Evolutionary conservation across 2,329 filamentous ascomycete species (phyloP).

Genomic region (Aspergillus flavus): DNA sequence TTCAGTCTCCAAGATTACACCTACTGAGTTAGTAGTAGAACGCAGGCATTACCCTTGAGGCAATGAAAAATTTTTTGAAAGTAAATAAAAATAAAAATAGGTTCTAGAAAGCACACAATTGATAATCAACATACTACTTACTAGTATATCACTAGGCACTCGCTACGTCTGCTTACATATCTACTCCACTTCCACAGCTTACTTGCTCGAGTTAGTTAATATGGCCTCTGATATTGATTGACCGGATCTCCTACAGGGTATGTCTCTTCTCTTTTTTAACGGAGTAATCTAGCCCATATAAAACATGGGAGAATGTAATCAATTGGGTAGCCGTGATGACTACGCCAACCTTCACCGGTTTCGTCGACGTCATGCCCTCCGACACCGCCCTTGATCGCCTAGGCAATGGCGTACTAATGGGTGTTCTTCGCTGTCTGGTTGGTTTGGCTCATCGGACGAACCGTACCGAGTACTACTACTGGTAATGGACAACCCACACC

Average conservation of each 20-base stretch:
- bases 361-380: conserved; percentile 9
- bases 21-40: not conserved
- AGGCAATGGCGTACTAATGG: conserved; percentile 7
- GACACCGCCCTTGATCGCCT: conserved; percentile 10
- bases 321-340: conserved; percentile 1
- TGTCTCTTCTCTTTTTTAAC: not conserved
- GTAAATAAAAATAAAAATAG: not conserved
- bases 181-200: not conserved
- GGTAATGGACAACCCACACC: not conserved
- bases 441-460: not conserved
- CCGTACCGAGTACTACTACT: not conserved
- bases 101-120: conserved; percentile 16
- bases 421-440: conserved; percentile 12
- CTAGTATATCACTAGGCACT: not conserved
- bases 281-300: not conserved
- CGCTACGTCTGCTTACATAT: not conserved
- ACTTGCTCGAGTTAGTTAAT: not conserved
- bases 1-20: not conserved
- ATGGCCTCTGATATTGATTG: not conserved
- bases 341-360: not conserved
- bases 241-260: not conserved
- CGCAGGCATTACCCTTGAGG: not conserved
- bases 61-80: not conserved
- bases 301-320: not conserved
- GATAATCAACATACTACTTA: conserved; percentile 16